Evolutionary conservation across 495 filamentous ascomycete genomes (phyloP), one percentile per base, ranked within the genome.

Genomic region (Neurospora africana): DNA sequence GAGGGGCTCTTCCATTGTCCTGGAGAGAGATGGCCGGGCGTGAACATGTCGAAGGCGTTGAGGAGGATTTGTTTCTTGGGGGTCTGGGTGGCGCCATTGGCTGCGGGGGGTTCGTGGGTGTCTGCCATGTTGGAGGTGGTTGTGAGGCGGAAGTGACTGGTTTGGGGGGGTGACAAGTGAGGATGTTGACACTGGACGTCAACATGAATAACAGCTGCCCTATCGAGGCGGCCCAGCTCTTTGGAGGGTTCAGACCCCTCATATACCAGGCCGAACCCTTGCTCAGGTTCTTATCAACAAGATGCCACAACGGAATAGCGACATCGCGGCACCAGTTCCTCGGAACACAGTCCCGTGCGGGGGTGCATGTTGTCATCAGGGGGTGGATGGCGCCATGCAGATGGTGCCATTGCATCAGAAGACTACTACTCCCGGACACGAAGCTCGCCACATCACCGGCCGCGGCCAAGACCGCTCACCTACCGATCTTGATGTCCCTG

Each of bases 1-100:
- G 72, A 78, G 0, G 86, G 86, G 70, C 87, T 86, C 86, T 86
- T 87, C 83, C 83, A 82, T 76, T 82, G 80, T 17, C 83, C 82
- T 36, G 82, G 82, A 5, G 83, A 84, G 13, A 82, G 75, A 65
- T 83, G 82, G 10, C 83, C 81, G 68, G 84, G 70, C 0, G 81
- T 82, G 21, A 78, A 80, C 82, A 84, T 83, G 67, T 84, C 83
- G 68, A 85, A 85, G 43, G 83, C 83, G 73, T 84, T 84, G 72
- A 84, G 73, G 30, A 84, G 70, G 43, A 85, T 82, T 17, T 80
- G 76, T 72, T 82, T 85, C 73, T 80, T 83, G 0, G 53, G 44
- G 5, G 11, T 2, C 0, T 53, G 44, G 0, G 21, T 27, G 44
- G 0, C 0, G 44, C 44, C 44, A 27, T 27, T 61, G 53, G 15